These are phyloP conservation scores for Alternaria sp. DNA, from an alignment of 2,329 filamentous ascomycete genomes.

Conservation along the genomic window DNA sequence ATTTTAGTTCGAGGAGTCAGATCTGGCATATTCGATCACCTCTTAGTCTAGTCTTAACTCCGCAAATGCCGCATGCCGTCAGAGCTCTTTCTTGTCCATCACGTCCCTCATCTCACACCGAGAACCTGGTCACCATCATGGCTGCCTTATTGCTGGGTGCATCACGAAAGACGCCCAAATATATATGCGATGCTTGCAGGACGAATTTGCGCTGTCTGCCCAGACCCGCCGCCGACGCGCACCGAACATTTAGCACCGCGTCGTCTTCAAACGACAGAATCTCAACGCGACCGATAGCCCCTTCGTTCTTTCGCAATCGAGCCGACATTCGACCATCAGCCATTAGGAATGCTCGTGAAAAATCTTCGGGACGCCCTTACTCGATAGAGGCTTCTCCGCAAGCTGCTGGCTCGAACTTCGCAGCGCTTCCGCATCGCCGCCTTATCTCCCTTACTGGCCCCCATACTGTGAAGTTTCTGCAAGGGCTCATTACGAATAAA, in stretches of 20 bases:
- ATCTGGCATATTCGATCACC: neutral
- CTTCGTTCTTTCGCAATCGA: slow-evolving; percentile 25
- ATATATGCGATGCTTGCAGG: slow-evolving; percentile 36
- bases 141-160: slow-evolving; percentile 12
- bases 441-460: slow-evolving; percentile 81
- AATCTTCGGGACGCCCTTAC: neutral
- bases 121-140: slow-evolving; percentile 17
- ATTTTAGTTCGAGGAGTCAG: neutral
- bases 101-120: neutral
- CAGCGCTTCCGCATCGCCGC: slow-evolving; percentile 73
- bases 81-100: slow-evolving; percentile 6
- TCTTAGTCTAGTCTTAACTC: slow-evolving; percentile 17
- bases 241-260: slow-evolving; percentile 20
- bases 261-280: slow-evolving; percentile 13
- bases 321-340: neutral
- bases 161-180: slow-evolving; percentile 10
- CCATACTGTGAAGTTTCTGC: slow-evolving; percentile 84
- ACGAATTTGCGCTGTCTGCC: slow-evolving; percentile 9
- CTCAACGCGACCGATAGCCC: slow-evolving; percentile 32
- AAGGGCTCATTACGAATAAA: slow-evolving; percentile 84
- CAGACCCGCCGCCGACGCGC: slow-evolving; percentile 9
- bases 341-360: neutral
- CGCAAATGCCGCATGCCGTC: slow-evolving; percentile 27
- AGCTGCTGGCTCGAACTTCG: slow-evolving; percentile 54
- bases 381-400: neutral